A percentile compares a stretch with the other conserved stretches of the same genome.
Conservation (phyloP, 768 basidiomycete species). For the Lactarius indigo region DNA sequence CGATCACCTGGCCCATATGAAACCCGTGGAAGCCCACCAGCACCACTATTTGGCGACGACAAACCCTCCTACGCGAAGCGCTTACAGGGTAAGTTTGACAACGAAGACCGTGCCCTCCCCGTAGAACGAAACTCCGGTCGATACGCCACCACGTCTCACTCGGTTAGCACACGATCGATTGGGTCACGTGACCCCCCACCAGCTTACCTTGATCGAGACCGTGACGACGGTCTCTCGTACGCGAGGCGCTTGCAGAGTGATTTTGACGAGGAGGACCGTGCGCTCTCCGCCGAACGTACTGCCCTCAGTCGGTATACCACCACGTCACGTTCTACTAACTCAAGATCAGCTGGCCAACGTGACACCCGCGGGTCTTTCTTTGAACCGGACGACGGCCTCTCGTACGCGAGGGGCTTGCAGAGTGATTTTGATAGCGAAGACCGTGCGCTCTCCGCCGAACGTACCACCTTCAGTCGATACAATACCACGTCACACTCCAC, state of each 20-base stretch:
- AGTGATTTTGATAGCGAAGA: slow-evolving; percentile 42
- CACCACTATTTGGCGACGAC: slow-evolving; percentile 23
- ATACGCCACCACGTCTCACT: not conserved
- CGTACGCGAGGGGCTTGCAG: slow-evolving; percentile 35
- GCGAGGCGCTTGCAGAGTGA: slow-evolving; percentile 36
- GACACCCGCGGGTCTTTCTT: not conserved
- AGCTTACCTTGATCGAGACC: slow-evolving; percentile 20
- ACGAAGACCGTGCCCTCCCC: slow-evolving; percentile 39
- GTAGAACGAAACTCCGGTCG: slow-evolving; percentile 29
- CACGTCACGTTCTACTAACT: not conserved
- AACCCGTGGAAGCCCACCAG: not conserved
- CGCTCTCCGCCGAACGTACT: slow-evolving; percentile 35
- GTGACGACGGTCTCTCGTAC: slow-evolving; percentile 21
- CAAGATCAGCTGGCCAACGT: not conserved
- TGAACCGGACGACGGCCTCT: slow-evolving; percentile 25
- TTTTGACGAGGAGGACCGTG: slow-evolving; percentile 41
- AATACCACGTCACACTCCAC: not conserved
- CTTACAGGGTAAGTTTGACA: slow-evolving; percentile 39
- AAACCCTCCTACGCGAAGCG: slow-evolving; percentile 29
- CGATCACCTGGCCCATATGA: not conserved
- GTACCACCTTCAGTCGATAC: not conserved
- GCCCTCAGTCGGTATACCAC: not conserved
- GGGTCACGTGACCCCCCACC: not conserved
- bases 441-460: slow-evolving; percentile 35
- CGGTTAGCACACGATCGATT: not conserved